phyloP scores from a whole-genome alignment of 345 rosid genomes.

The Eucalyptus pauciflora region DNA sequence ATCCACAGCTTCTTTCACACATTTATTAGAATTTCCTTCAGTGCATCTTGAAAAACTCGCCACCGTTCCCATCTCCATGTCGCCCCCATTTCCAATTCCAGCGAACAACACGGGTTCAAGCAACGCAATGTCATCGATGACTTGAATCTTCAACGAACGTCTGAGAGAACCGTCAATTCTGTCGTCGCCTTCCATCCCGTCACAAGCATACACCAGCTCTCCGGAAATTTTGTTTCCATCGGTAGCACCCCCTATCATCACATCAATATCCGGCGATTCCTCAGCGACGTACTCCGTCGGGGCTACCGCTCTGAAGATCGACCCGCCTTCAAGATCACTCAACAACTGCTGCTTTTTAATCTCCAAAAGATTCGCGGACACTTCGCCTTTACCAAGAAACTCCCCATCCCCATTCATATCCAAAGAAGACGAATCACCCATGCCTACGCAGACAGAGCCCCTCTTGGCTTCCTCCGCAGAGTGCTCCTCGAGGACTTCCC shows the following conservation, averaged over 20 bases:
- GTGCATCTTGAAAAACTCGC: slow-evolving; percentile 8
- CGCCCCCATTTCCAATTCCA: slow-evolving; percentile 14
- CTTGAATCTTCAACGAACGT: slow-evolving; percentile 38
- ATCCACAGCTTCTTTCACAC: slow-evolving; percentile 13
- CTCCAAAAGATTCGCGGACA: slow-evolving; percentile 25
- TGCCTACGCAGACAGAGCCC: background rate
- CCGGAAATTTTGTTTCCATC: background rate
- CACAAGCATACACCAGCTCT: background rate
- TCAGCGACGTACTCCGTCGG: background rate
- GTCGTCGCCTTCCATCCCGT: slow-evolving; percentile 3
- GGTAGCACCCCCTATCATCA: background rate
- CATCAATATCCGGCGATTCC: background rate
- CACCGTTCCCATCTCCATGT: slow-evolving; percentile 2
- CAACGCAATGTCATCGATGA: slow-evolving; percentile 72
- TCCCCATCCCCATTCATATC: background rate
- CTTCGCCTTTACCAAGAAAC: background rate
- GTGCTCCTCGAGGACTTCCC: background rate
- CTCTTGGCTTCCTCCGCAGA: background rate
- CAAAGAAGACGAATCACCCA: background rate
- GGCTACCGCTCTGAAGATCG: background rate
- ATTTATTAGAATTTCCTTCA: background rate
- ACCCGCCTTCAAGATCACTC: slow-evolving; percentile 35
- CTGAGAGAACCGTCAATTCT: slow-evolving; percentile 13
- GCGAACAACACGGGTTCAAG: slow-evolving; percentile 25
- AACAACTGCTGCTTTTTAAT: slow-evolving; percentile 49